Percentiles rank a stretch among this genome's conserved stretches.
These are phyloP conservation scores for Candida namnaoensis DNA, from an alignment of 805 yeast species.

Conservation along the genomic window DNA sequence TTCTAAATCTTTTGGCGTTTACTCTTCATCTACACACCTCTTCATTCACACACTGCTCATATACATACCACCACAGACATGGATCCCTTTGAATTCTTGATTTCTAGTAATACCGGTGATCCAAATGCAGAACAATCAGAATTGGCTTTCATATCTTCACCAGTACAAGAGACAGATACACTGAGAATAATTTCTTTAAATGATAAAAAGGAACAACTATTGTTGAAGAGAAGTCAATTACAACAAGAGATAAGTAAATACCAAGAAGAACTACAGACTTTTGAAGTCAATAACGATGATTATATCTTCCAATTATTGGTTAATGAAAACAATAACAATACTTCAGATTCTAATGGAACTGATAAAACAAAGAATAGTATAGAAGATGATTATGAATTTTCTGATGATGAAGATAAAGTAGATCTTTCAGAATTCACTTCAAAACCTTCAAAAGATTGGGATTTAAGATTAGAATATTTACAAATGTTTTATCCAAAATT, in stretches of 20 bases:
- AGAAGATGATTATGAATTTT: background rate
- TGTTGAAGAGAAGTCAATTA: background rate
- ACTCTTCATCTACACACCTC: too few species aligned
- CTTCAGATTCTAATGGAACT: background rate
- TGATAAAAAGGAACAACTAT: background rate
- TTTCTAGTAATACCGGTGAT: background rate
- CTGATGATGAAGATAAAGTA: conserved; percentile 2
- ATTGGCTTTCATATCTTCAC: background rate
- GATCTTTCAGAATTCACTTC: conserved; percentile 7
- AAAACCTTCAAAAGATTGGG: conserved; percentile 15
- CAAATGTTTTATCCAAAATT: conserved; percentile 15
- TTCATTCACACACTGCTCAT: too few species aligned
- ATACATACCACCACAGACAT: too few species aligned
- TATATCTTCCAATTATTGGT: background rate
- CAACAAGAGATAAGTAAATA: background rate
- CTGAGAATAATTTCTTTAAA: too few species aligned
- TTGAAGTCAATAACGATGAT: background rate
- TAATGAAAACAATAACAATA: background rate
- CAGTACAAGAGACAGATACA: background rate
- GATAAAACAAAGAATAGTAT: background rate
- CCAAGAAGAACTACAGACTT: background rate
- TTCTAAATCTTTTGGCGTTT: too few species aligned
- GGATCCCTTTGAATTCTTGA: background rate
- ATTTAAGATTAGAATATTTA: conserved; percentile 11
- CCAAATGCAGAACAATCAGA: too few species aligned